Percentiles rank a stretch among this genome's conserved stretches.
phyloP scores from a whole-genome alignment of 176 grass and related monocot species.

The Otatea glauca region DNA sequence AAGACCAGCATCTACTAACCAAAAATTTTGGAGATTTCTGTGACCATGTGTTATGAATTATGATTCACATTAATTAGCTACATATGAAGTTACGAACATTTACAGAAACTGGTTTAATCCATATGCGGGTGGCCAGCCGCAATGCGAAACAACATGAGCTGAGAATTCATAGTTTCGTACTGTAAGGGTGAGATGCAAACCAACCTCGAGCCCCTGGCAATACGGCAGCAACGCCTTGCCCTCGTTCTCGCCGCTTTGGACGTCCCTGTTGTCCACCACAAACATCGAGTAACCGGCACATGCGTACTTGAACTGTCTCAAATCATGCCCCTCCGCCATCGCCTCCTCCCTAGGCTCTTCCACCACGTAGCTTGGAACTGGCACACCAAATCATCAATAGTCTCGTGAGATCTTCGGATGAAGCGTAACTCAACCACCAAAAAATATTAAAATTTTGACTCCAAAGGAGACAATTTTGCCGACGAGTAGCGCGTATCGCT shows the following conservation, averaged over 20 bases:
- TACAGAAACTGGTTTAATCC: conserved; percentile 31
- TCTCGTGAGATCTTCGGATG: conserved; percentile 43
- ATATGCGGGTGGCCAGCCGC: neutral
- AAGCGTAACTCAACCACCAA: neutral
- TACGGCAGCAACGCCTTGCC: conserved; percentile 70
- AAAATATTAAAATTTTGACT: neutral
- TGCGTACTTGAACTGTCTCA: conserved; percentile 75
- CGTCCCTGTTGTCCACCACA: conserved; percentile 60
- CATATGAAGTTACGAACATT: neutral
- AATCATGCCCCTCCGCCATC: conserved; percentile 53
- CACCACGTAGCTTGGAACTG: conserved; percentile 72
- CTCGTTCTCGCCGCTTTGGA: conserved; percentile 46
- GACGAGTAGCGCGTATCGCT: neutral
- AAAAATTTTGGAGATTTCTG: conserved; percentile 1
- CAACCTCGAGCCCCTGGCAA: conserved; percentile 91
- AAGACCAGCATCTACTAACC: neutral
- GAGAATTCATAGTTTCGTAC: neutral
- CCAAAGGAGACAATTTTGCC: neutral
- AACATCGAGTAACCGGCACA: conserved; percentile 93
- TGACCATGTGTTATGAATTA: neutral
- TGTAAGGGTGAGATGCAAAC: conserved; percentile 33
- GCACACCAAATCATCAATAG: conserved; percentile 27
- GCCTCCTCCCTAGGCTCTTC: conserved; percentile 67
- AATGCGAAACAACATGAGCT: neutral
- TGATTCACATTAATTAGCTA: neutral